Conservation (phyloP, 345 rosid genomes). For the Salix arbutifolia region DNA sequence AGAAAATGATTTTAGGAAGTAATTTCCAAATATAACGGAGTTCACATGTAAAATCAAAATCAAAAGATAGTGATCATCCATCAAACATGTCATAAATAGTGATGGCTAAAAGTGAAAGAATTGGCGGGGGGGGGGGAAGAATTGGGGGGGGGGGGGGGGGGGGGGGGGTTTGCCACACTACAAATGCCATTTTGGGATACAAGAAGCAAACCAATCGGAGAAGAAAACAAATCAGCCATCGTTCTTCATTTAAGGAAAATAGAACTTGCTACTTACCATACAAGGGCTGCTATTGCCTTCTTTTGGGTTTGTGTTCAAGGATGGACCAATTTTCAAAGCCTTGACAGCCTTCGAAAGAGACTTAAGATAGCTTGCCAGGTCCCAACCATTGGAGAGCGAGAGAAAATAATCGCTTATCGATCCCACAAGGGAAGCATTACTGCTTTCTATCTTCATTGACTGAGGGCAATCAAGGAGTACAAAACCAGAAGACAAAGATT, state of each 20-base stretch:
- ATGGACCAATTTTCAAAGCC: slow-evolving; percentile 64
- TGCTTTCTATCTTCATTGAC: slow-evolving; percentile 95
- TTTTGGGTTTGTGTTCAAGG: slow-evolving; percentile 61
- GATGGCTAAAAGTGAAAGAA: neutral
- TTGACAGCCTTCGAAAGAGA: slow-evolving; percentile 89
- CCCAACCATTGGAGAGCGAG: slow-evolving; percentile 98
- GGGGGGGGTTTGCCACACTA: too few species aligned
- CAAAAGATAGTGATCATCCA: neutral
- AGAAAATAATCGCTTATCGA: slow-evolving; percentile 96
- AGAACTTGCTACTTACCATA: slow-evolving; percentile 45
- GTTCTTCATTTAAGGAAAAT: neutral
- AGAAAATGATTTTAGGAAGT: neutral
- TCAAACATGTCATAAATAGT: neutral
- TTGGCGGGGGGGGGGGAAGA: too few species aligned
- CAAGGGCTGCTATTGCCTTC: slow-evolving; percentile 81
- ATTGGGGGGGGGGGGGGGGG: too few species aligned
- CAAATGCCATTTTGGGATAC: neutral
- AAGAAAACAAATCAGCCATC: neutral
- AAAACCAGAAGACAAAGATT: slow-evolving; percentile 67
- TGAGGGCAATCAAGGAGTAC: slow-evolving; percentile 94
- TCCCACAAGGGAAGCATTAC: slow-evolving; percentile 86
- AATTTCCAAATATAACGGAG: neutral
- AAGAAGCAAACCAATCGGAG: neutral
- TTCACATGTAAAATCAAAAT: slow-evolving; percentile 2
- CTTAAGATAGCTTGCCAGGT: slow-evolving; percentile 85